Evolutionary conservation across 495 filamentous ascomycete genomes (phyloP).

Genomic region (Penicillium soppii): DNA sequence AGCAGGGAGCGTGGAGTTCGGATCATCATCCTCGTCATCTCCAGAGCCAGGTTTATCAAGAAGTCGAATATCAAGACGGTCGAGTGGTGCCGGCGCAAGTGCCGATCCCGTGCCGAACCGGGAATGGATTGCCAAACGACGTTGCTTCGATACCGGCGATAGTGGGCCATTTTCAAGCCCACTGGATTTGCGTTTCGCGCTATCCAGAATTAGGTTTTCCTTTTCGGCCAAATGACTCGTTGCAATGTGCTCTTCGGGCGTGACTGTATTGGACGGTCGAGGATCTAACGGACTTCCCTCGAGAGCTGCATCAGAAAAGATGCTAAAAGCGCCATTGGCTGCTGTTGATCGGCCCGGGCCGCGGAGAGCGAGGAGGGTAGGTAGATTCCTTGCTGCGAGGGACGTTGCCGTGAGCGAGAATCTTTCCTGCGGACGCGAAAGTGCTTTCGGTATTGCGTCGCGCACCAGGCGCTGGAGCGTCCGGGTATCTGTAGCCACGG

Average conservation of each 20-base stretch:
- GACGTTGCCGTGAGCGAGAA: constrained; percentile 65
- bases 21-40: constrained; percentile 14
- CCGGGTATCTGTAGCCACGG: constrained; percentile 53
- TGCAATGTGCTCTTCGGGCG: constrained; percentile 40
- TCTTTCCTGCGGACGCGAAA: constrained; percentile 66
- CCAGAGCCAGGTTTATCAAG: constrained; percentile 24
- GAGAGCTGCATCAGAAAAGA: constrained; percentile 66
- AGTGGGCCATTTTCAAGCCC: constrained; percentile 46
- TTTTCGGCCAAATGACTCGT: constrained; percentile 17
- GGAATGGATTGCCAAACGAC: constrained; percentile 55
- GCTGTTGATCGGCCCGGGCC: constrained; percentile 65
- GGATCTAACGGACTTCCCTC: constrained; percentile 59
- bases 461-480: constrained; percentile 67
- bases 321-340: constrained; percentile 73
- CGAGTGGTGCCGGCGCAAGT: constrained; percentile 25
- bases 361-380: constrained; percentile 60
- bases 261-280: constrained; percentile 39
- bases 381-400: constrained; percentile 66
- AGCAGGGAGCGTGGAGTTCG: constrained; percentile 15
- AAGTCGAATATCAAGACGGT: constrained; percentile 34
- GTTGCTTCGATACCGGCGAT: constrained; percentile 62
- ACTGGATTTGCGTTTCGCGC: constrained; percentile 1
- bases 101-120: constrained; percentile 38
- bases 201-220: constrained; percentile 20
- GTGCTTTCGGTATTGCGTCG: constrained; percentile 73